Evolutionary conservation across 371 early-diverging fungal genomes (phyloP).

Genomic region (Mortierella sp.): DNA sequence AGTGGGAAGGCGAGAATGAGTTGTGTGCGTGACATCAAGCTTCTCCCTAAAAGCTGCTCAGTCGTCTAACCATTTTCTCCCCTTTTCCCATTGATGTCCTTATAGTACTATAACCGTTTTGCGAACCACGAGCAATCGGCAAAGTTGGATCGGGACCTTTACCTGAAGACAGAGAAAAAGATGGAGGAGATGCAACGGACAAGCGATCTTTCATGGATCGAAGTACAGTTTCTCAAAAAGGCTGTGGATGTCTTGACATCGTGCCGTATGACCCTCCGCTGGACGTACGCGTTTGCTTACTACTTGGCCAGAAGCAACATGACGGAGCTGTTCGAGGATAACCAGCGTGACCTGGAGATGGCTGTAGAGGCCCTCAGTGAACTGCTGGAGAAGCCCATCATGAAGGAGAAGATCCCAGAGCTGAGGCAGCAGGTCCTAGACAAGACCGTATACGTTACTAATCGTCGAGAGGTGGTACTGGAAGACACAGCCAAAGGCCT

Average conservation of each 20-base stretch:
- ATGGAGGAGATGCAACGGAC: constrained; percentile 96
- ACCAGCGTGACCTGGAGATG: constrained; percentile 95
- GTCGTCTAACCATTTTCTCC: not conserved
- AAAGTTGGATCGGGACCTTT: constrained; percentile 87
- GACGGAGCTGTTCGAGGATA: constrained; percentile 95
- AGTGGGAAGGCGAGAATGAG: constrained; percentile 25
- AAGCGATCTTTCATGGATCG: constrained; percentile 96
- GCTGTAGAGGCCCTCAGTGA: constrained; percentile 93
- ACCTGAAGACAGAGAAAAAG: constrained; percentile 89
- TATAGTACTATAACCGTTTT: constrained; percentile 94
- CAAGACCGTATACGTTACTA: constrained; percentile 82
- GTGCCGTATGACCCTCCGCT: constrained; percentile 92
- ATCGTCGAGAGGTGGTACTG: constrained; percentile 79
- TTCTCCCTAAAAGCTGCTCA: not conserved
- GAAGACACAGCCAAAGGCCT: constrained; percentile 85
- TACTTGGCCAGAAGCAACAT: constrained; percentile 88
- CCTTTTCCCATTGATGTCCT: not conserved
- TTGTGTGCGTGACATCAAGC: too few relatives aligned
- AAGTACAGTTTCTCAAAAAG: constrained; percentile 95
- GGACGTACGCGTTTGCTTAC: constrained; percentile 97
- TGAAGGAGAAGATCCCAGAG: constrained; percentile 77
- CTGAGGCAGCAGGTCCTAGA: constrained; percentile 83
- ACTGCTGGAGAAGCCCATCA: constrained; percentile 86
- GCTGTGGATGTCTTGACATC: constrained; percentile 91
- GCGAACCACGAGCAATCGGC: constrained; percentile 97